Conservation (phyloP, 2,329 filamentous ascomycete species). For the Alternaria burnsii region DNA sequence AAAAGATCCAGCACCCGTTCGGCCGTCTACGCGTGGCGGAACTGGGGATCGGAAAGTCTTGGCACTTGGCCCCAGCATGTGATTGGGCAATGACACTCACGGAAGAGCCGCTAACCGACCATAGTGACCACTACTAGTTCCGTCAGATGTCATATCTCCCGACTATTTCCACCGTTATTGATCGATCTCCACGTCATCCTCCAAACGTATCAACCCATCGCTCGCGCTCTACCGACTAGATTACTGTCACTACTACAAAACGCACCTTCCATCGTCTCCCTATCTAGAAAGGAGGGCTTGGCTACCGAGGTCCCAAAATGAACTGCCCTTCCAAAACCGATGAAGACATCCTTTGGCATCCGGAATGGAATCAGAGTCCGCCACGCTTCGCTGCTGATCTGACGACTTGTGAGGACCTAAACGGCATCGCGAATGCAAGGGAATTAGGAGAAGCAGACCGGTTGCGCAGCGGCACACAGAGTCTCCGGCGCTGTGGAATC, state of each 20-base stretch:
- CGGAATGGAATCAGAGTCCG: conserved; percentile 44
- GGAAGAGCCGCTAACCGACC: conserved; percentile 31
- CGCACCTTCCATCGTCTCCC: background rate
- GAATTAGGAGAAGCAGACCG: conserved; percentile 38
- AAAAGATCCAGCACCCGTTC: conserved; percentile 3
- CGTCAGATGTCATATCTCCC: conserved; percentile 26
- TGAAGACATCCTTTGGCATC: conserved; percentile 35
- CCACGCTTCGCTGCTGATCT: conserved; percentile 42
- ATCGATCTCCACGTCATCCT: conserved; percentile 29
- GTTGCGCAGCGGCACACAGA: conserved; percentile 21
- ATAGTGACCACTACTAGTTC: conserved; percentile 16
- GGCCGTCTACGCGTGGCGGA: conserved; percentile 21
- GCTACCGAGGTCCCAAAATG: conserved; percentile 25
- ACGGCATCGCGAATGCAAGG: conserved; percentile 43
- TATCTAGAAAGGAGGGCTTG: background rate
- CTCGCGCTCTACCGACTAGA: background rate
- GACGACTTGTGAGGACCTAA: conserved; percentile 43
- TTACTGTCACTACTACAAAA: background rate
- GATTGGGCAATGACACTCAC: conserved; percentile 23
- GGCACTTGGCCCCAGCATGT: conserved; percentile 25
- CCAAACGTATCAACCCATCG: conserved; percentile 8
- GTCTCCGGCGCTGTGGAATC: conserved; percentile 23
- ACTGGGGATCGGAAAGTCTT: conserved; percentile 19
- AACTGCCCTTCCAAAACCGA: conserved; percentile 44
- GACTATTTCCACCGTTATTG: conserved; percentile 16